Evolutionary conservation across 176 grass and related monocot genomes (phyloP), one percentile per base, ranked within the genome.

Genomic region (Eleusine coracana): DNA sequence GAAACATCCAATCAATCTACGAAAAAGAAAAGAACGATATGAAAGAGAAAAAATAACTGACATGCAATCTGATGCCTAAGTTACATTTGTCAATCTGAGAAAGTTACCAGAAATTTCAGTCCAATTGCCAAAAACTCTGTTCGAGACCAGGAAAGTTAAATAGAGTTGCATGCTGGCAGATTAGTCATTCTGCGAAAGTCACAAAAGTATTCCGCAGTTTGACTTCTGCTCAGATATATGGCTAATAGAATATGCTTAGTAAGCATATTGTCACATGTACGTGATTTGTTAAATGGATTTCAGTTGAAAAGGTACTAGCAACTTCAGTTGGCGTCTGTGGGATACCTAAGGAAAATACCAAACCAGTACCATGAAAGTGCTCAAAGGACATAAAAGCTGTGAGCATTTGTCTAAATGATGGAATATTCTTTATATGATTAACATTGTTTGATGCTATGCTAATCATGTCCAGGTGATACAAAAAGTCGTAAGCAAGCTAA

Each of bases 401-500:
- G 56, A 59, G 56, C 56, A 23, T 12, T 29, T 28, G 60, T 1
- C 8, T 62, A 28, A 54, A 76, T 50, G 31, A 34, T 34, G 2
- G 31, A 34, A 34, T 1, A 77, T 71, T 51, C 40, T 6, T 77
- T 44, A 10, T 65, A 87, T 77, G 39, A 29, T 14, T 29, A 63
- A 5, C 3, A 29, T 14, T 14, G 10, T 63, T 3, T 83, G 69
- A 55, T 17, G 55, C n/a, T 58, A 68, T 21, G 17, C 16, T 69
- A 64, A 11, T 70, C 20, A 27, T 84, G 28, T 70, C 78, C 18
- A 80, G 68, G 51, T 13, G 42, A 40, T 76, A 39, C 65, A 73
- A 63, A 80, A 54, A 70, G 50, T 85, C 42, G 38, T 44, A 77
- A 89, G 72, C 61, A 74, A 36, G 56, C 69, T 36, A 81, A 79